Evolutionary conservation across 2,329 filamentous ascomycete genomes (phyloP), one percentile per base, ranked within the genome.

Genomic region (Fusarium sp.): DNA sequence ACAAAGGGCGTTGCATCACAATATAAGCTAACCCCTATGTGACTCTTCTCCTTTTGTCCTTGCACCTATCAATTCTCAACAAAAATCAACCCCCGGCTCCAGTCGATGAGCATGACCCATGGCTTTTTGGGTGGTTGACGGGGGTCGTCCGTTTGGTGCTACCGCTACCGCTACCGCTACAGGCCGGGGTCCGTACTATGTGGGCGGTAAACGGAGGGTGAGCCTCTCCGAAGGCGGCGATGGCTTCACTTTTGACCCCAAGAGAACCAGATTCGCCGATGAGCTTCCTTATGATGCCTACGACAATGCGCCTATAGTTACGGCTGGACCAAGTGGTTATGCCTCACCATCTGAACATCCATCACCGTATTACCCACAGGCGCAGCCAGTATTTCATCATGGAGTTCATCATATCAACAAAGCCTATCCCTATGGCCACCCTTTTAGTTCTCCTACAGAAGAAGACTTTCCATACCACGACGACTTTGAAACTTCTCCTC

Each of bases 51-150:
- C 44, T 39, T 40, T 28, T 53, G 55, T 33, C 38, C 55, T 55
- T 66, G 39, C 49, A 56, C 59, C 53, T 52, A 61, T 50, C 49
- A 54, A 59, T 61, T 65, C 54, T 60, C 66, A 67, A 57, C 62
- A 65, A 59, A 55, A 58, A 36, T 26, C 22, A 39, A 36, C 42
- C 63, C 66, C 62, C 50, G 62, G 66, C 66, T 64, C 66, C 31
- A 59, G 62, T 69, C 67, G 61, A 71, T 70, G 68, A 79, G 77
- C 74, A 77, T 81, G 79, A 77, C 77, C 78, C 70, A 81, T 79
- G 78, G 77, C 75, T 73, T 82, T 77, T 75, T 80, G 77, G 81
- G 78, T 80, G 65, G 78, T 76, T 69, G 76, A 77, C 75, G 69
- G 76, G 64, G 74, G 68, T 72, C 71, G 69, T 66, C 68, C 75